These are phyloP conservation scores for Trichoderma polysporum DNA, from an alignment of 2,329 filamentous ascomycete species.

Conservation along the genomic window DNA sequence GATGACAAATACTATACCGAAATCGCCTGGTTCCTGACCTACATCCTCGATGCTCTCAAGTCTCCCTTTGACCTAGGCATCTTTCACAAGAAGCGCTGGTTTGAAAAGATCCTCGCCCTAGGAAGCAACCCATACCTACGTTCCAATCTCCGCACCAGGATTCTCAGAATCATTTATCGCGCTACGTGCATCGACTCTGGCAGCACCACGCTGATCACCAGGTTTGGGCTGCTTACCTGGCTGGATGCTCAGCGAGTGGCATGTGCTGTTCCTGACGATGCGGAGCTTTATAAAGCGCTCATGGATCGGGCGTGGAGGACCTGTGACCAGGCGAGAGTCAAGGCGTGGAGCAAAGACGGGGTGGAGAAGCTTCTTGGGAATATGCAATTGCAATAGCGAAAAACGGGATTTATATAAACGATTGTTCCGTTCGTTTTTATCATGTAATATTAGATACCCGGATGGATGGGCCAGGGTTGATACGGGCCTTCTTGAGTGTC, in stretches of 20 bases:
- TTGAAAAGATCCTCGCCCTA: conserved; percentile 72
- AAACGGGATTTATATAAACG: conserved; percentile 25
- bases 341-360: conserved; percentile 62
- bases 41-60: conserved; percentile 67
- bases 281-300: conserved; percentile 53
- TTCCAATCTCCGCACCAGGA: conserved; percentile 57
- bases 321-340: conserved; percentile 65
- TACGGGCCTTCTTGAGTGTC: background rate
- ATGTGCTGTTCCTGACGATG: conserved; percentile 43
- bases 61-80: conserved; percentile 59
- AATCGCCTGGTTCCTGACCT: conserved; percentile 70
- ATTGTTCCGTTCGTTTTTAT: background rate
- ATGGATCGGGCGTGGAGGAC: conserved; percentile 60
- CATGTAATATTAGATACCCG: conserved; percentile 4
- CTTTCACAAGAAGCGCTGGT: conserved; percentile 62
- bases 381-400: background rate
- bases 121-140: conserved; percentile 67
- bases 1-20: conserved; percentile 74
- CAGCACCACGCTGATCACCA: conserved; percentile 76
- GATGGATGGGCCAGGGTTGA: background rate
- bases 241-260: conserved; percentile 59
- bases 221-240: conserved; percentile 75
- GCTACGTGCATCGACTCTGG: conserved; percentile 68
- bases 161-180: conserved; percentile 63
- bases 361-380: conserved; percentile 32